phyloP scores from a whole-genome alignment of 176 grass and related monocot species.

The Triticum monococcum region DNA sequence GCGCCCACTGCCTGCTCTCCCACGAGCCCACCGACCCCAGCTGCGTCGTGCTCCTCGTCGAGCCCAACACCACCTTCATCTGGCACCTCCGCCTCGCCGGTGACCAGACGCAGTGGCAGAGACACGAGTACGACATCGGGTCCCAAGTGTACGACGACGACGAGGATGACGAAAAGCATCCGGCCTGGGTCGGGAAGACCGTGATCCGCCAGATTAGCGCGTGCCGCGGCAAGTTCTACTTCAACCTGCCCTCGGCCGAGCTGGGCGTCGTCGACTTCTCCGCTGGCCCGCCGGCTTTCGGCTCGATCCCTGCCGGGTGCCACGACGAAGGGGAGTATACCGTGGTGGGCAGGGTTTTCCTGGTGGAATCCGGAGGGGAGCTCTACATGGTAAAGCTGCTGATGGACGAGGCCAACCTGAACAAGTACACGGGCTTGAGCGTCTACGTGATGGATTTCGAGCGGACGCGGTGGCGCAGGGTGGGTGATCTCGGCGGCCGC shows the following conservation, averaged over 20 bases:
- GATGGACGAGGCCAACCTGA: neutral
- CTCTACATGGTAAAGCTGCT: neutral
- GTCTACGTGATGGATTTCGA: conserved; percentile 6
- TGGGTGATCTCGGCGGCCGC: conserved; percentile 6
- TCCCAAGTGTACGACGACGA: neutral
- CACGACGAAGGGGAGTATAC: too few species aligned
- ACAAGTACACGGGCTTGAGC: neutral
- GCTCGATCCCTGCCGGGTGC: neutral
- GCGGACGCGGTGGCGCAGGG: neutral
- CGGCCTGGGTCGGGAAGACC: neutral
- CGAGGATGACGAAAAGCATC: neutral
- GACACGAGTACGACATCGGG: neutral
- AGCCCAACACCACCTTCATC: neutral
- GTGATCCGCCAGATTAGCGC: neutral
- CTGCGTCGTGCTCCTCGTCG: conserved; percentile 7
- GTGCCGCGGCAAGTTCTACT: conserved; percentile 10
- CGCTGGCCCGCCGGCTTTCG: neutral
- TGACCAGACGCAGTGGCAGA: neutral
- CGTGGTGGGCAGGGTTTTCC: too few species aligned
- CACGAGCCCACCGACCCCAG: neutral
- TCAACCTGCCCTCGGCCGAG: neutral
- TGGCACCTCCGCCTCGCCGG: neutral
- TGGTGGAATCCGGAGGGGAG: conserved; percentile 13
- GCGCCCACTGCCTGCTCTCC: neutral
- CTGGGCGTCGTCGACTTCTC: neutral